These are phyloP conservation scores for Atkinsonella hypoxylon DNA, from an alignment of 2,329 filamentous ascomycete species.

Conservation along the genomic window DNA sequence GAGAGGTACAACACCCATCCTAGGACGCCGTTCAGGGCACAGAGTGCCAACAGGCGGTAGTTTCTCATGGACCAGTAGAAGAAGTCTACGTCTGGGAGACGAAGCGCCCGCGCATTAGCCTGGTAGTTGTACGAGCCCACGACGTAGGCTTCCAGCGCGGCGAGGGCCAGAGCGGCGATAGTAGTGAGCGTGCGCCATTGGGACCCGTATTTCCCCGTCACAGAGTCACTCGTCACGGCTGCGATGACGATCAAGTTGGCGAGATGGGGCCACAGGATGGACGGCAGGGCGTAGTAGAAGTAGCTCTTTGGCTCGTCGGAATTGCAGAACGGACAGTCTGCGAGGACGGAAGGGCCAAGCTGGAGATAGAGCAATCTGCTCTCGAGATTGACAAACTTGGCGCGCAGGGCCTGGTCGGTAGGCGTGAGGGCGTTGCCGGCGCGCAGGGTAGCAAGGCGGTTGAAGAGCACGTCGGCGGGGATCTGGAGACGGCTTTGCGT, in stretches of 20 bases:
- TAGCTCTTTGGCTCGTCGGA: slow-evolving; percentile 59
- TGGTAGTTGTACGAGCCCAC: slow-evolving; percentile 54
- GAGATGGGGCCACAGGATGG: slow-evolving; percentile 65
- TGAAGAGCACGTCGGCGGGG: slow-evolving; percentile 74
- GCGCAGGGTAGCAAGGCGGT: slow-evolving; percentile 52
- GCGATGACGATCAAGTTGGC: slow-evolving; percentile 63
- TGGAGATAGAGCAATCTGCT: slow-evolving; percentile 72
- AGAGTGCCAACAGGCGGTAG: slow-evolving; percentile 52
- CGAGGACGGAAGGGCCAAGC: slow-evolving; percentile 63
- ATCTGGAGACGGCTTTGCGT: slow-evolving; percentile 78
- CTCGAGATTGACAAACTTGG: slow-evolving; percentile 57
- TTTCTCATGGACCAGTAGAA: slow-evolving; percentile 60
- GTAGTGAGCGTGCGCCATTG: slow-evolving; percentile 63
- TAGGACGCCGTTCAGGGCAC: slow-evolving; percentile 49
- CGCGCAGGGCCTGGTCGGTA: slow-evolving; percentile 52
- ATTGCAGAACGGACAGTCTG: slow-evolving; percentile 71
- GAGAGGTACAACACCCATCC: slow-evolving; percentile 61
- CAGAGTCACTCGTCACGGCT: slow-evolving; percentile 54
- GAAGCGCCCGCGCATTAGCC: slow-evolving; percentile 49
- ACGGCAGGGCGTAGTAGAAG: slow-evolving; percentile 68
- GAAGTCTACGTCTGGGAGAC: slow-evolving; percentile 51
- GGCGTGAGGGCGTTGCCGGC: slow-evolving; percentile 34
- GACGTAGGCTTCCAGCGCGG: slow-evolving; percentile 53
- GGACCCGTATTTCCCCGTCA: slow-evolving; percentile 51
- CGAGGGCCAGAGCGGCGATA: slow-evolving; percentile 45